Evolutionary conservation across 1,139 yeast species (phyloP).

Genomic region (Pichia terricola): DNA sequence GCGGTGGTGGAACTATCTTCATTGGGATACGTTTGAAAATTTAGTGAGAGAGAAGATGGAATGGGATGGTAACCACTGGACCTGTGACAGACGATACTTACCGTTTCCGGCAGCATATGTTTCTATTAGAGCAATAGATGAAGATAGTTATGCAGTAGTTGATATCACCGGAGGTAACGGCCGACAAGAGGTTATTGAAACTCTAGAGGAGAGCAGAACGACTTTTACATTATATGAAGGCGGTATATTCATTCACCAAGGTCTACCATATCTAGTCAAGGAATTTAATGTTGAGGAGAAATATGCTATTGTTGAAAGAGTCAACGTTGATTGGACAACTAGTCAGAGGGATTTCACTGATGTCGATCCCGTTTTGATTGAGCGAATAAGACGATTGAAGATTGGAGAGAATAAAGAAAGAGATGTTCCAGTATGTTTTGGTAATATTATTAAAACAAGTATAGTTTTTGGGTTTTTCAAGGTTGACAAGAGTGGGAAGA

Average conservation of each 20-base stretch:
- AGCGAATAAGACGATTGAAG: slow-evolving; percentile 34
- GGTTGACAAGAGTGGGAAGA: slow-evolving; percentile 62
- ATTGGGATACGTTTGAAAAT: slow-evolving; percentile 29
- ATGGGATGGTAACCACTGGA: slow-evolving; percentile 29
- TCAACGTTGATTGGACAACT: slow-evolving; percentile 90
- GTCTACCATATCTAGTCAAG: slow-evolving; percentile 74
- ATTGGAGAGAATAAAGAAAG: slow-evolving; percentile 22
- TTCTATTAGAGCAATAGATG: slow-evolving; percentile 74
- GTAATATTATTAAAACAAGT: slow-evolving; percentile 60
- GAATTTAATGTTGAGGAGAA: slow-evolving; percentile 70
- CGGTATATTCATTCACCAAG: slow-evolving; percentile 90
- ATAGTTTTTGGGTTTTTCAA: slow-evolving; percentile 90
- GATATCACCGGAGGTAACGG: slow-evolving; percentile 59
- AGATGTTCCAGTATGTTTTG: slow-evolving; percentile 57
- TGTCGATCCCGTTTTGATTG: slow-evolving; percentile 76
- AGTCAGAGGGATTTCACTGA: slow-evolving; percentile 86
- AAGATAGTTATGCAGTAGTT: slow-evolving; percentile 73
- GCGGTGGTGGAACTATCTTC: slow-evolving; percentile 12
- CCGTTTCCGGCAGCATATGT: slow-evolving; percentile 78
- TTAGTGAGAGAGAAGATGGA: slow-evolving; percentile 30
- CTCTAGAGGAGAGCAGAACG: slow-evolving; percentile 81
- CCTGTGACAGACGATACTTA: slow-evolving; percentile 51
- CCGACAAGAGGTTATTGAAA: slow-evolving; percentile 71
- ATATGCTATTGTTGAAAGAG: slow-evolving; percentile 77
- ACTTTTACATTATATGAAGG: slow-evolving; percentile 92